phyloP scores from a whole-genome alignment of 306 rosid genomes.

The Sechiopsis laciniata region DNA sequence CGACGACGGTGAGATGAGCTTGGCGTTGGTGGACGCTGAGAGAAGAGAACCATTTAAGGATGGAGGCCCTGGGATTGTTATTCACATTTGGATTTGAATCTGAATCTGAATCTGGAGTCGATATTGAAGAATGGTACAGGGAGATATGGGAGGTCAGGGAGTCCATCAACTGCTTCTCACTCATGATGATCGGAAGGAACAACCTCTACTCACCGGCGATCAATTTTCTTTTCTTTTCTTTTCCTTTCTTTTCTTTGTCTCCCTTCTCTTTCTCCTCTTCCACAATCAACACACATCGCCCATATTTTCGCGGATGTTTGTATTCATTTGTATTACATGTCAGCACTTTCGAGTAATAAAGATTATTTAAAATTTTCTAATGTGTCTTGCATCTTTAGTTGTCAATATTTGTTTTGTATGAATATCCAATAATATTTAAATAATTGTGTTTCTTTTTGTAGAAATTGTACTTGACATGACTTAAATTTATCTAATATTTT shows the following conservation, averaged over 20 bases:
- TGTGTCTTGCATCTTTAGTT: too few species aligned
- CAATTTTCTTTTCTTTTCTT: not conserved
- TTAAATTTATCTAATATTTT: too few species aligned
- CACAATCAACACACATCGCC: too few species aligned
- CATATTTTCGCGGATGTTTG: too few species aligned
- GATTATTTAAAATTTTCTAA: too few species aligned
- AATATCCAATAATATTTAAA: too few species aligned
- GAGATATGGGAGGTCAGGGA: slow-evolving; percentile 81
- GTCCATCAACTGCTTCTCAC: slow-evolving; percentile 70
- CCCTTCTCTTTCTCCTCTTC: too few species aligned
- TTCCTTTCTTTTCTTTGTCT: not conserved
- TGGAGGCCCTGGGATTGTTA: slow-evolving; percentile 43
- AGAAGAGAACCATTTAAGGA: slow-evolving; percentile 77
- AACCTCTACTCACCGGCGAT: slow-evolving; percentile 1
- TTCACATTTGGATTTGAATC: not conserved
- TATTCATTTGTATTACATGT: too few species aligned
- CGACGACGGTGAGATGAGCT: slow-evolving; percentile 59
- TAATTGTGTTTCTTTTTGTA: too few species aligned
- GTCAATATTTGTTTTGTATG: too few species aligned
- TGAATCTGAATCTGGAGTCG: slow-evolving; percentile 14
- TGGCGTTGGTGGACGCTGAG: slow-evolving; percentile 66
- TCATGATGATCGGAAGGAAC: slow-evolving; percentile 27
- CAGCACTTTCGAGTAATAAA: too few species aligned
- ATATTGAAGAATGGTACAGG: slow-evolving; percentile 59
- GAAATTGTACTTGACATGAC: too few species aligned